Conservation (phyloP, 2,329 filamentous ascomycete species). For the Colletotrichum sp. region DNA sequence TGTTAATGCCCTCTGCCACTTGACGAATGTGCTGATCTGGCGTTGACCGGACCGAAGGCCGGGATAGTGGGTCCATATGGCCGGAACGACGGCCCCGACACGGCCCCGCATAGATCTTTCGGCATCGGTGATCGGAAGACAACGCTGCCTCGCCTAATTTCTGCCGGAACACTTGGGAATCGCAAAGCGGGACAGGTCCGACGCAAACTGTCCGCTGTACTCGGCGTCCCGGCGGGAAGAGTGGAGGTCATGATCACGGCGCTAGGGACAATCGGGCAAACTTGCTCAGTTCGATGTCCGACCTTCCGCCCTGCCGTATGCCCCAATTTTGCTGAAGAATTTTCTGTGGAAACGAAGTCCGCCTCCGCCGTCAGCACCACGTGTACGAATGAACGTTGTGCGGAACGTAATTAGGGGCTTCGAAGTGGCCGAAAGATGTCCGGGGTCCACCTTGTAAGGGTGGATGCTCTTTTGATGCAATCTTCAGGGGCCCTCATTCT, state of each 20-base stretch:
- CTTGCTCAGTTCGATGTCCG: not conserved
- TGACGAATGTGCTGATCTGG: not conserved
- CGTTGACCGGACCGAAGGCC: not conserved
- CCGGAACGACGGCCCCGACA: not conserved
- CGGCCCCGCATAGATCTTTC: not conserved
- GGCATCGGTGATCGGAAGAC: not conserved
- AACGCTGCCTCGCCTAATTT: fast-evolving
- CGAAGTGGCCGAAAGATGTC: not conserved
- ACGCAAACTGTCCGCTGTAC: not conserved
- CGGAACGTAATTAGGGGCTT: conserved; percentile 4
- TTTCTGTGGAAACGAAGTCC: not conserved
- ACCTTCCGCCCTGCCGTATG: not conserved
- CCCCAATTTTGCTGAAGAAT: not conserved
- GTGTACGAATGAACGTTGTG: conserved; percentile 7
- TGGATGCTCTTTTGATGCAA: not conserved
- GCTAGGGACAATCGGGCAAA: not conserved
- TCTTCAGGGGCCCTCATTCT: not conserved
- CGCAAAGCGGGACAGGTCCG: not conserved
- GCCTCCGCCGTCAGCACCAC: not conserved
- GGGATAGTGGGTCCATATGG: not conserved
- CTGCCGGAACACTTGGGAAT: not conserved
- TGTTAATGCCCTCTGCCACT: not conserved
- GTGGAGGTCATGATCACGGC: not conserved
- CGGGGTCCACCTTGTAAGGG: not conserved
- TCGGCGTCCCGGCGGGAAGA: not conserved